Percentiles rank a stretch among this genome's conserved stretches.
Evolutionary conservation across 768 basidiomycete species (phyloP).

Genomic region (Lactarius hengduanensis): DNA sequence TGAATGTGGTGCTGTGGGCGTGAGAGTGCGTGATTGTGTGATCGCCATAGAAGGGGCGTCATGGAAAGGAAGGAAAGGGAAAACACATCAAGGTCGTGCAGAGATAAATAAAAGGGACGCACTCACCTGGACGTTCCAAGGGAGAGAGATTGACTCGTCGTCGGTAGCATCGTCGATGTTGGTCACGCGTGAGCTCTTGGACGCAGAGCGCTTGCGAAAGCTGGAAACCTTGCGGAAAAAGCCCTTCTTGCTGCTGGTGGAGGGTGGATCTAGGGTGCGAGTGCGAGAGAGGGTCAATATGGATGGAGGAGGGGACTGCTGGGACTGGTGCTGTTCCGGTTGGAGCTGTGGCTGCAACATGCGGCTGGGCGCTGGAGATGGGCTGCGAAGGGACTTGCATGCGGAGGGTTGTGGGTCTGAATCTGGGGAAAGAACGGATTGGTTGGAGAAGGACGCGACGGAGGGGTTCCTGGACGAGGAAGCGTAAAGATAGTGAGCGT

Average conservation of each 20-base stretch:
- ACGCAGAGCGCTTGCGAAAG: conserved; percentile 23
- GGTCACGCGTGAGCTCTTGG: conserved; percentile 16
- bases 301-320: conserved; percentile 10
- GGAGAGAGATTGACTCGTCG: conserved; percentile 26
- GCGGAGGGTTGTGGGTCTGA: conserved; percentile 13
- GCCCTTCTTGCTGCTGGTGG: conserved; percentile 13
- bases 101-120: no score
- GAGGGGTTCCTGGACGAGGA: conserved; percentile 15
- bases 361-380: conserved; percentile 26
- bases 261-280: not conserved
- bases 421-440: conserved; percentile 16
- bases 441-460: conserved; percentile 22
- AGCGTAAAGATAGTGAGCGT: conserved; percentile 22
- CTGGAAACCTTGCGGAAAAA: conserved; percentile 25
- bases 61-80: not conserved
- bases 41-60: not conserved
- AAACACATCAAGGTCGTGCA: not conserved
- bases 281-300: not conserved
- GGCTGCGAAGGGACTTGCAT: conserved; percentile 3
- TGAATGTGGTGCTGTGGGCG: conserved; percentile 25
- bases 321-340: not conserved
- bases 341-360: not conserved
- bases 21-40: not conserved
- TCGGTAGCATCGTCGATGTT: conserved; percentile 7
- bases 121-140: conserved; percentile 29